Percentiles rank a stretch among this genome's conserved stretches.
Conservation (phyloP, 1,284 basidiomycete genomes). For the Microbotryomycetes sp. region DNA sequence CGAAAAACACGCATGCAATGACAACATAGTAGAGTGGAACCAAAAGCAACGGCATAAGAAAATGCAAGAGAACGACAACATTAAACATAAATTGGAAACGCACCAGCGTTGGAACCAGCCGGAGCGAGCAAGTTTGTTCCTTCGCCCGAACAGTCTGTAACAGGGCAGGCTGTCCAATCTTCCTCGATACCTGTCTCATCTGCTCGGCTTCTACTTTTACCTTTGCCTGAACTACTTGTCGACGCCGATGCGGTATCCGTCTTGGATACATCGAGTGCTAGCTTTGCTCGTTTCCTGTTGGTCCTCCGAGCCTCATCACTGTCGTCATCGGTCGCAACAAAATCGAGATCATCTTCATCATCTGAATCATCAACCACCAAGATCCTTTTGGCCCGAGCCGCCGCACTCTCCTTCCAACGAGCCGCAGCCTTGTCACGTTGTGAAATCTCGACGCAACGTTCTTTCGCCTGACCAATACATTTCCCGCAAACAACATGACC, state of each 20-base stretch:
- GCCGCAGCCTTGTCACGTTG: conserved; percentile 4
- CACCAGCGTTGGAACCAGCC: background rate
- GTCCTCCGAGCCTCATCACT: conserved; percentile 1
- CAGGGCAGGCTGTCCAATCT: conserved; percentile 27
- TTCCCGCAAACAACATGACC: conserved; percentile 29
- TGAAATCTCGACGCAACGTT: conserved; percentile 7
- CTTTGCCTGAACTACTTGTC: background rate
- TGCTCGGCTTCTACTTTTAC: conserved; percentile 4
- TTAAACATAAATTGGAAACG: background rate
- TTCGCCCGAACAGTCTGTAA: conserved; percentile 10
- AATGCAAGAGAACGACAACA: background rate
- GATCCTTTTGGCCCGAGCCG: background rate
- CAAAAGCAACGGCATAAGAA: background rate
- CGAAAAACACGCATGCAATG: background rate
- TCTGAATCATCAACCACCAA: background rate
- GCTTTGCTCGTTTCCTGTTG: background rate
- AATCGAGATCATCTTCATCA: conserved; percentile 1
- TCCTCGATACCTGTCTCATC: conserved; percentile 24
- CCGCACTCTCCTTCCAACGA: background rate
- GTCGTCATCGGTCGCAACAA: background rate
- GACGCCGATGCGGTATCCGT: background rate
- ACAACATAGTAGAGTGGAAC: background rate
- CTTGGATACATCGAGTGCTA: too few relatives aligned
- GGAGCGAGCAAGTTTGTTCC: conserved; percentile 16
- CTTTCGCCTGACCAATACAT: conserved; percentile 17